phyloP scores from a whole-genome alignment of 2,329 filamentous ascomycete species.

The Xylaria hypoxylon region DNA sequence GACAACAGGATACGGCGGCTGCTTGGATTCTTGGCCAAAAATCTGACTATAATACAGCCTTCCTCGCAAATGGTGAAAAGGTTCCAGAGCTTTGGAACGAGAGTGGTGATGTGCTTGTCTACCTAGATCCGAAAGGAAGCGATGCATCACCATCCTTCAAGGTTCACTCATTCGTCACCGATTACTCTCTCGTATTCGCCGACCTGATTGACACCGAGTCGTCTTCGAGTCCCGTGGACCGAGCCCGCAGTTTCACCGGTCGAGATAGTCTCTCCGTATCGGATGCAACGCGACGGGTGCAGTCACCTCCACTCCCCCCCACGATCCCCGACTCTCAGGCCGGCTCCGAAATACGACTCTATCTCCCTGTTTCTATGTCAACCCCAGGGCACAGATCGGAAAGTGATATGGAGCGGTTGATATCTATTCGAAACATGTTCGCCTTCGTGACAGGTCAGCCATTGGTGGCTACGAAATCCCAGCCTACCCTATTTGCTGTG shows the following conservation, averaged over 20 bases:
- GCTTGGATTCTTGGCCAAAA: slow-evolving; percentile 69
- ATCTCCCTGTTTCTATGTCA: slow-evolving; percentile 62
- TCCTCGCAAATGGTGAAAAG: slow-evolving; percentile 66
- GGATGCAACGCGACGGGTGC: slow-evolving; percentile 59
- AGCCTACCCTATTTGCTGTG: slow-evolving; percentile 65
- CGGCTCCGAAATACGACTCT: slow-evolving; percentile 61
- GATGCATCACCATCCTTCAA: slow-evolving; percentile 70
- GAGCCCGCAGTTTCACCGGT: slow-evolving; percentile 60
- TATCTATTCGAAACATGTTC: slow-evolving; percentile 73
- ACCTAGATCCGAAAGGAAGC: slow-evolving; percentile 64
- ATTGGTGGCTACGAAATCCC: slow-evolving; percentile 67
- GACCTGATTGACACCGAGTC: slow-evolving; percentile 63
- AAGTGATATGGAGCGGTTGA: slow-evolving; percentile 65
- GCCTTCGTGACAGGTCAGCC: slow-evolving; percentile 73
- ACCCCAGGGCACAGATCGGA: slow-evolving; percentile 53
- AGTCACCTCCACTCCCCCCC: slow-evolving; percentile 54
- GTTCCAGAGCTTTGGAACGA: slow-evolving; percentile 76
- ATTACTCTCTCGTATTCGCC: slow-evolving; percentile 65
- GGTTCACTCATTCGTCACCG: slow-evolving; percentile 65
- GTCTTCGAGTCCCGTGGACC: slow-evolving; percentile 48
- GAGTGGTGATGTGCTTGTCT: slow-evolving; percentile 66
- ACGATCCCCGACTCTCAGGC: slow-evolving; percentile 52
- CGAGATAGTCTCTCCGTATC: slow-evolving; percentile 61
- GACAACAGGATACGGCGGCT: slow-evolving; percentile 44
- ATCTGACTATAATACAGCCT: slow-evolving; percentile 67